A percentile compares a stretch with the other conserved stretches of the same genome.
Conservation (phyloP, 352 stramenopile genomes). For the Pythium dissimile region DNA sequence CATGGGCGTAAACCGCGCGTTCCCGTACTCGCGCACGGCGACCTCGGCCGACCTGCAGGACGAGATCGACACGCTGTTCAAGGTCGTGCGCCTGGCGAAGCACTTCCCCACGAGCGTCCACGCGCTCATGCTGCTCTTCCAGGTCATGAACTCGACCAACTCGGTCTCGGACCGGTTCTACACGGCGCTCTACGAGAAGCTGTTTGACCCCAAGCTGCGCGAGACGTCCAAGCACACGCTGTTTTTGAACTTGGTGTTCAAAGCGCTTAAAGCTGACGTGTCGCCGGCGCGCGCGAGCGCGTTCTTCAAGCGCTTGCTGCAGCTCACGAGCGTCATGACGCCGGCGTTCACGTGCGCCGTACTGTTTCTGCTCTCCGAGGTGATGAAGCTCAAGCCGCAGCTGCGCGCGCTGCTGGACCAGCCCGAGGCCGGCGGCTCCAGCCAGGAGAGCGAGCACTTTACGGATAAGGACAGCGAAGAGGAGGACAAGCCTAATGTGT, state of each 20-base stretch:
- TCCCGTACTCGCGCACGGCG: conserved; percentile 88
- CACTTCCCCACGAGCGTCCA: conserved; percentile 95
- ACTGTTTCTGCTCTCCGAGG: conserved; percentile 95
- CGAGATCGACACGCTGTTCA: conserved; percentile 80
- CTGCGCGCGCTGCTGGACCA: conserved; percentile 72
- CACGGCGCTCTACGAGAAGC: conserved; percentile 94
- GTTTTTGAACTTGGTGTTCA: conserved; percentile 98
- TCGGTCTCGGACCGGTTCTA: conserved; percentile 96
- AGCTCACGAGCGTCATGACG: conserved; percentile 77
- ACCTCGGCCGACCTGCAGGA: conserved; percentile 68
- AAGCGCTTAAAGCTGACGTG: conserved; percentile 94
- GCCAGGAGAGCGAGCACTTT: conserved; percentile 55
- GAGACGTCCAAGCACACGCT: conserved; percentile 94
- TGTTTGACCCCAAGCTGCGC: conserved; percentile 87
- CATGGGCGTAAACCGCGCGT: conserved; percentile 97
- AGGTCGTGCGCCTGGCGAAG: conserved; percentile 71
- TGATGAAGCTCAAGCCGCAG: conserved; percentile 84
- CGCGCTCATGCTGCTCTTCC: conserved; percentile 95
- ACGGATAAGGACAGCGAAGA: conserved; percentile 20
- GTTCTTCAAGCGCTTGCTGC: conserved; percentile 94
- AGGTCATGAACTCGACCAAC: conserved; percentile 85
- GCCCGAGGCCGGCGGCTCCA: conserved; percentile 28
- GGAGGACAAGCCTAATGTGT: conserved; percentile 37
- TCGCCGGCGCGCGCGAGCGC: conserved; percentile 79
- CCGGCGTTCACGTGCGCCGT: conserved; percentile 90